Conservation (phyloP, 2,329 filamentous ascomycete genomes). For the Scedosporium dehoogii region DNA sequence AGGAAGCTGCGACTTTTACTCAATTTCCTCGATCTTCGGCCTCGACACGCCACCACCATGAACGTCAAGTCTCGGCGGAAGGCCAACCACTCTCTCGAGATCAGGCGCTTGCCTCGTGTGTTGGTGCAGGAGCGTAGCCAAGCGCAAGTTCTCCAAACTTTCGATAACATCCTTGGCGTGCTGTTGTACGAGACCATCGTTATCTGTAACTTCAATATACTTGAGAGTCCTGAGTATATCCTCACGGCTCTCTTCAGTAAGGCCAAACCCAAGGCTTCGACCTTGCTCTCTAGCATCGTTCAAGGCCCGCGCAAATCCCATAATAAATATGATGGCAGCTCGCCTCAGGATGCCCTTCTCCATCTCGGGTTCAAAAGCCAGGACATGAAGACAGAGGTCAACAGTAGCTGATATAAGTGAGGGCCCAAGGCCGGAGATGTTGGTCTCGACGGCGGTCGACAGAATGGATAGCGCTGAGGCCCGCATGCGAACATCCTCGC, state of each 20-base stretch:
- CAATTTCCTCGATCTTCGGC: slow-evolving; percentile 51
- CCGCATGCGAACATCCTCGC: slow-evolving; percentile 61
- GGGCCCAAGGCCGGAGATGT: slow-evolving; percentile 44
- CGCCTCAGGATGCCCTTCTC: slow-evolving; percentile 57
- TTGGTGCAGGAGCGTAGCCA: slow-evolving; percentile 38
- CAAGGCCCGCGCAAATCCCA: slow-evolving; percentile 51
- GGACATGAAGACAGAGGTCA: slow-evolving; percentile 52
- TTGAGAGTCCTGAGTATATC: slow-evolving; percentile 52
- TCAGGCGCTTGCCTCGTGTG: slow-evolving; percentile 23
- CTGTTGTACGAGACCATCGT: slow-evolving; percentile 56
- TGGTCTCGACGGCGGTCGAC: slow-evolving; percentile 48
- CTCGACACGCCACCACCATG: slow-evolving; percentile 1
- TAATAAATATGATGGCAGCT: slow-evolving; percentile 53
- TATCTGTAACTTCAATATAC: slow-evolving; percentile 57
- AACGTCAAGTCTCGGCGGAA: slow-evolving; percentile 14
- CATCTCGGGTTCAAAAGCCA: slow-evolving; percentile 50
- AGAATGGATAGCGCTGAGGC: slow-evolving; percentile 60
- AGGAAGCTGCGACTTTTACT: slow-evolving; percentile 25
- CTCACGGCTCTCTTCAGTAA: slow-evolving; percentile 43
- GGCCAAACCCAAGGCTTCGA: slow-evolving; percentile 39
- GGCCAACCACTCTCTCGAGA: slow-evolving; percentile 15
- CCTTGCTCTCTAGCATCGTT: slow-evolving; percentile 39
- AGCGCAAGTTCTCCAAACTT: slow-evolving; percentile 51
- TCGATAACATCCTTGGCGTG: slow-evolving; percentile 60
- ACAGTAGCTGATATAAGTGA: slow-evolving; percentile 43